Evolutionary conservation across 1,284 basidiomycete genomes (phyloP).

Genomic region (Phylloporus sp.): DNA sequence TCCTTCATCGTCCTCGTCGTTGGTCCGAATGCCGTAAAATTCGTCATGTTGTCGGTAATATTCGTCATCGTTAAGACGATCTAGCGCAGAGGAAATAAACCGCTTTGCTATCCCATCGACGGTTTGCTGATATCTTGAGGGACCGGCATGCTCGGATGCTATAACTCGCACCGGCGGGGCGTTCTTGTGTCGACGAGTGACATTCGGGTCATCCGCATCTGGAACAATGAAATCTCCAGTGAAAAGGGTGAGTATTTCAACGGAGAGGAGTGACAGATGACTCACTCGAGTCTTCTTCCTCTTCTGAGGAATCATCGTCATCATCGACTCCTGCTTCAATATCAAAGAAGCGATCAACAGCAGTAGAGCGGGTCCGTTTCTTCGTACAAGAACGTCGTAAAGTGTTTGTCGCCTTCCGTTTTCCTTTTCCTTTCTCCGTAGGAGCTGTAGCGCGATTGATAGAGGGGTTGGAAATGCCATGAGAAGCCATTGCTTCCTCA

Average conservation of each 20-base stretch:
- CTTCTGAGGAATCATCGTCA: neutral
- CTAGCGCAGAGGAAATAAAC: neutral
- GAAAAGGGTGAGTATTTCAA: neutral
- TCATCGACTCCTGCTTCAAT: neutral
- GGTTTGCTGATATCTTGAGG: neutral
- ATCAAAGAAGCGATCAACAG: neutral
- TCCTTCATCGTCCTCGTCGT: neutral
- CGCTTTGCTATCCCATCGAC: neutral
- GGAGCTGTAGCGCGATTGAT: neutral
- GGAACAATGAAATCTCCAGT: neutral
- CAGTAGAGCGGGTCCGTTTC: neutral
- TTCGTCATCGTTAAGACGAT: neutral
- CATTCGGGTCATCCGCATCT: neutral
- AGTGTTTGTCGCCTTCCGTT: neutral
- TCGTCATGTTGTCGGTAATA: neutral
- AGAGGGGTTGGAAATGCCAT: neutral
- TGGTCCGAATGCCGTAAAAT: neutral
- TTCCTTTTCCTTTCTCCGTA: neutral
- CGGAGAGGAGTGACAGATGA: too few relatives aligned
- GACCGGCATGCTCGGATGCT: neutral
- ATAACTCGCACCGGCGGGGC: neutral
- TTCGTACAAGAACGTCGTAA: neutral
- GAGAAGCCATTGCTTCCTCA: neutral
- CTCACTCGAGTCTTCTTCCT: too few relatives aligned
- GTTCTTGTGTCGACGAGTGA: neutral